Base-by-base conservation (phyloP, 2,329 filamentous ascomycete species). In the Diatrype stigma region DNA sequence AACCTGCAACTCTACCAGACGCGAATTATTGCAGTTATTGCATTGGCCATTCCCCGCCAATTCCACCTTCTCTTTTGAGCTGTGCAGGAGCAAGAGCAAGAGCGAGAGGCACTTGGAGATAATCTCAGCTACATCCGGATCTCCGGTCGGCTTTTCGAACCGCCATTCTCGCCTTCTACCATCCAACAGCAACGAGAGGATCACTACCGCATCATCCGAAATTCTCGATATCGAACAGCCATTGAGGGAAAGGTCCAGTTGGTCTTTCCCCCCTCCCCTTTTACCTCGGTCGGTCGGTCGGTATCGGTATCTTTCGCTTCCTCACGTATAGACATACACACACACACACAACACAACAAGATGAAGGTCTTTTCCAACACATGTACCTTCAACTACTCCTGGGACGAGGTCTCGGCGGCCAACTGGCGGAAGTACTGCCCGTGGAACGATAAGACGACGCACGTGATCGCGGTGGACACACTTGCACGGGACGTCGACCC, bases 381-480 rank as follows among this genome's bases (percentile, higher is more conserved):
- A 37, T 89, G 90, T 73, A 91, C 90, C 55, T 99, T 95, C 75
- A 82, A 96, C 76, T 99, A 99, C 79, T 96, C 93, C 44, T 99
- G 94, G 94, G 90, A 96, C 66, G 93, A 97, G 72, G 94, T 99
- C 34, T 96, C 91, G 23, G 91, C 90, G 14, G 91, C 89, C 68
- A 99, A 99, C 80, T 99, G 94, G 94, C 87, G 86, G 62, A 99
- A 99, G 73, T 99, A 99, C 75, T 95, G 90, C 65, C 93, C 93
- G 19, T 97, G 94, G 93, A 99, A 99, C 77, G 89, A 96, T 71
- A 94, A 96, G 75, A 92, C 89, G n/a, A 90, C 91, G 38, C 94
- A 99, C 72, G 94, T 99, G 60, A 85, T 95, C 59, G 92, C 90
- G 60, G 94, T 97, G 65, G 94, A 99, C 75, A 97, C 93, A 14